Conservation (phyloP, 2,329 filamentous ascomycete species). For the Colletotrichum sojae region DNA sequence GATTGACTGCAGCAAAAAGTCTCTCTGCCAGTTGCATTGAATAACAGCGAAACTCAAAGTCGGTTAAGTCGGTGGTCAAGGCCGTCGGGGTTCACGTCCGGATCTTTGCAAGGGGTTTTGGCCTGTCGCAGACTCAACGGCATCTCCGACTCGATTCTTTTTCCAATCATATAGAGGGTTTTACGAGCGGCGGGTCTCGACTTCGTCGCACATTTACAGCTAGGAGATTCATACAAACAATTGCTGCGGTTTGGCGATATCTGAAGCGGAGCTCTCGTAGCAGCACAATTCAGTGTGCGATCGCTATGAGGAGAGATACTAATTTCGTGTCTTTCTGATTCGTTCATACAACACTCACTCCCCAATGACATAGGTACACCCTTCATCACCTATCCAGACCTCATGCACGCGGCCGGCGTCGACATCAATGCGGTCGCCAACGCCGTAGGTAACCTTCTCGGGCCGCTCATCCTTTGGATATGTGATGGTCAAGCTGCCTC, state of each 20-base stretch:
- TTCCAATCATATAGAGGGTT: not conserved
- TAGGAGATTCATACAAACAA: not conserved
- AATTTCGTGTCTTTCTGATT: no score
- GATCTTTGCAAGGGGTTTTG: conserved; percentile 1
- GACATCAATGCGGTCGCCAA: conserved; percentile 76
- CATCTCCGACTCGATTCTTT: not conserved
- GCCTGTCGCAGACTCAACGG: not conserved
- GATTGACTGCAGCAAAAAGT: conserved; percentile 7
- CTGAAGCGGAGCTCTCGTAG: no score
- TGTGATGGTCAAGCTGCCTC: conserved; percentile 75
- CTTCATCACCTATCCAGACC: conserved; percentile 76
- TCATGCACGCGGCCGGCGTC: conserved; percentile 75
- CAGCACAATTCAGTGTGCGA: no score
- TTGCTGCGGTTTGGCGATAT: not conserved
- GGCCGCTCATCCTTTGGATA: conserved; percentile 73
- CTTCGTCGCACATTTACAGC: not conserved
- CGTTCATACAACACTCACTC: conserved; percentile 56
- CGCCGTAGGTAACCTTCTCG: conserved; percentile 70
- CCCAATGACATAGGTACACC: conserved; percentile 78
- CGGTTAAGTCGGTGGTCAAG: not conserved
- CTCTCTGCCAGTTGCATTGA: not conserved
- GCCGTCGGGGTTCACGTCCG: not conserved
- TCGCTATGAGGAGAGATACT: no score
- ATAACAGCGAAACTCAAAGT: conserved; percentile 10
- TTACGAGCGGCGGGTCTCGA: not conserved